These are phyloP conservation scores for Colletotrichum sp. DNA, from an alignment of 2,329 filamentous ascomycete species.

Conservation along the genomic window DNA sequence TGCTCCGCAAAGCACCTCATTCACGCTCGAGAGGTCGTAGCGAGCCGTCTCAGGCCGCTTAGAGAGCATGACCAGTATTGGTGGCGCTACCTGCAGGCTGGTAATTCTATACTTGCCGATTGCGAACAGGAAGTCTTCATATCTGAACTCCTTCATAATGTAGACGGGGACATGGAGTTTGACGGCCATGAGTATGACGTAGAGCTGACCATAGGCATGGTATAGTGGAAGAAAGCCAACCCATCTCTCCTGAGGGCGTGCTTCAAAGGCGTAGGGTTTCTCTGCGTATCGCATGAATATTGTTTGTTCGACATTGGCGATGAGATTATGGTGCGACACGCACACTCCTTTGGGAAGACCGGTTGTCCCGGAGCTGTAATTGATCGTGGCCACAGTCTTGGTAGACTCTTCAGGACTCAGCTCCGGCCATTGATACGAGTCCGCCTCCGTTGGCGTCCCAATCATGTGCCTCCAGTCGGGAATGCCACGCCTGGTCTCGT, in stretches of 20 bases:
- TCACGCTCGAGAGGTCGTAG: slow-evolving; percentile 58
- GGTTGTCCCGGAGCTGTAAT: slow-evolving; percentile 57
- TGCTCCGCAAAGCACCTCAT: slow-evolving; percentile 54
- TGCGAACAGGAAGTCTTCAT: slow-evolving; percentile 54
- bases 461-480: slow-evolving; percentile 48
- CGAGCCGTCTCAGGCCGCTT: slow-evolving; percentile 58
- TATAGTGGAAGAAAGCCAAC: slow-evolving; percentile 71
- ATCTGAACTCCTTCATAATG: slow-evolving; percentile 62
- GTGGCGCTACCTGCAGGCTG: slow-evolving; percentile 59
- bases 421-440: slow-evolving; percentile 45
- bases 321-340: slow-evolving; percentile 53
- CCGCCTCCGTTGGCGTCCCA: slow-evolving; percentile 32
- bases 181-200: slow-evolving; percentile 52
- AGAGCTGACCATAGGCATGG: slow-evolving; percentile 63
- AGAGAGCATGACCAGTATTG: slow-evolving; percentile 63
- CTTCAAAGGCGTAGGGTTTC: slow-evolving; percentile 37
- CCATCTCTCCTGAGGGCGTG: slow-evolving; percentile 51
- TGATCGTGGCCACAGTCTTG: slow-evolving; percentile 46
- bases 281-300: slow-evolving; percentile 48
- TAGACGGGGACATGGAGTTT: slow-evolving; percentile 54
- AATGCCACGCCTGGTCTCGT: slow-evolving; percentile 34
- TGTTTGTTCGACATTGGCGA: slow-evolving; percentile 55
- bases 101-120: slow-evolving; percentile 60
- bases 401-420: slow-evolving; percentile 39
- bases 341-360: slow-evolving; percentile 57